Base-by-base conservation (phyloP, 805 yeast species). In the Ascoidea rubescens region DNA sequence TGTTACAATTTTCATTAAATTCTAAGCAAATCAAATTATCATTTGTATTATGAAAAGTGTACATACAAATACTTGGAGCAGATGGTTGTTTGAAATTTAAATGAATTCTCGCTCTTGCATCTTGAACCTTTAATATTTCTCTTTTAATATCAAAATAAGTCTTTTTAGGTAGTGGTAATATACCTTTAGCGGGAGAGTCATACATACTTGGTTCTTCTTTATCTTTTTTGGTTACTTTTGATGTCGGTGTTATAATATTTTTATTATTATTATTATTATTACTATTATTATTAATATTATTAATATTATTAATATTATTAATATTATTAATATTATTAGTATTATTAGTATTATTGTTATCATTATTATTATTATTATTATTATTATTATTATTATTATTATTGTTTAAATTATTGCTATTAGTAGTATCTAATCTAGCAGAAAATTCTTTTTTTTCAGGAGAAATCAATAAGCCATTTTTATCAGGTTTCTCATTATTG, bases 41-140 rank as follows among this genome's bases (percentile, higher is more conserved):
- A 63, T 87, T 84, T 8, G 97, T 87, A 67, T 93, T 93, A 71
- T 93, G 99, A 70, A 93, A 90, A 0, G 98, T 91, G 71, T 93
- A 93, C 96, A 91, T 87, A 67, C 98, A 93, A 43, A 91, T 96
- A 53, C 95, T 85, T 28, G 99, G 99, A 31, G 91, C 78, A 28
- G 88, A 72, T 4, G 95, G 84, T 67, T 86, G 96, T 37, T 77
- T 67, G 5, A 82, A 72, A 30, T 80, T 86, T 50, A 91, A 64
- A 16, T 45, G 30, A 45, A 91, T 80, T 56, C 83, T 79, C 42
- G 86, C 78, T 54, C 96, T 74, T 6, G 91, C 79, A 65, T 91
- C 98, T 60, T 80, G 87, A 33, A 93, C 87, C 53, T 80, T 77
- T 55, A 79, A 72, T 21, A 91, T 82, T 62, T 86, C 91, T 54